Conservation (phyloP, 768 basidiomycete genomes). For the Hydnomerulius pinastri region DNA sequence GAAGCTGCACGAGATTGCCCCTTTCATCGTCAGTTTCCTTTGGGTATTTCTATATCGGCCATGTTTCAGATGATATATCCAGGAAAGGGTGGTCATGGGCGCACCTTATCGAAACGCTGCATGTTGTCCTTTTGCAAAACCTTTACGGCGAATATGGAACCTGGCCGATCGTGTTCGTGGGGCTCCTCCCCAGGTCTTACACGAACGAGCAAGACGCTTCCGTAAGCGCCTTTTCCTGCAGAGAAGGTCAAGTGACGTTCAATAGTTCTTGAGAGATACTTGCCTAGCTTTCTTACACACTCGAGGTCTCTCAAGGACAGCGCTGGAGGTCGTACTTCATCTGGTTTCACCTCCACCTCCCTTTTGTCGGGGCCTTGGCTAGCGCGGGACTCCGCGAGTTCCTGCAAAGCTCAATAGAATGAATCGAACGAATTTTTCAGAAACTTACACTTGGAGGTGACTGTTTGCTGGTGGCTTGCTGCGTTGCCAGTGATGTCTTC, state of each 20-base stretch:
- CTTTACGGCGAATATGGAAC: constrained; percentile 50
- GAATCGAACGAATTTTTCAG: neutral
- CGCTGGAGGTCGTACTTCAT: constrained; percentile 38
- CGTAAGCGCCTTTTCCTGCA: constrained; percentile 44
- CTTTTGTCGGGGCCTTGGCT: constrained; percentile 13
- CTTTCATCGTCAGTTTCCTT: constrained; percentile 44
- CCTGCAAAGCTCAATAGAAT: constrained; percentile 14
- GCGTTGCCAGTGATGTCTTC: constrained; percentile 10
- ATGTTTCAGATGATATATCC: neutral
- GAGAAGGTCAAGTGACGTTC: constrained; percentile 1
- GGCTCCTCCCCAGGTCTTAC: constrained; percentile 28
- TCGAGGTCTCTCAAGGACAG: constrained; percentile 42
- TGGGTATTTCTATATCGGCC: constrained; percentile 22
- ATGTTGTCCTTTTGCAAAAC: constrained; percentile 38
- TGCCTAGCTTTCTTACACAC: constrained; percentile 44
- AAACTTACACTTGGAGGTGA: neutral
- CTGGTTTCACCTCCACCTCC: constrained; percentile 24
- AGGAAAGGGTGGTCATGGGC: constrained; percentile 8
- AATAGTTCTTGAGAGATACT: neutral
- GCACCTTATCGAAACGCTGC: constrained; percentile 32
- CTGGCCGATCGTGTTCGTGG: constrained; percentile 36
- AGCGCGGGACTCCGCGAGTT: constrained; percentile 11
- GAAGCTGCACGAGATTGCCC: constrained; percentile 38
- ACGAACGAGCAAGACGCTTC: constrained; percentile 44
- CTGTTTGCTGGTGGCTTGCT: constrained; percentile 11